These are phyloP conservation scores for Sclerotinia subarctica DNA, from an alignment of 2,329 filamentous ascomycete species.

Conservation along the genomic window DNA sequence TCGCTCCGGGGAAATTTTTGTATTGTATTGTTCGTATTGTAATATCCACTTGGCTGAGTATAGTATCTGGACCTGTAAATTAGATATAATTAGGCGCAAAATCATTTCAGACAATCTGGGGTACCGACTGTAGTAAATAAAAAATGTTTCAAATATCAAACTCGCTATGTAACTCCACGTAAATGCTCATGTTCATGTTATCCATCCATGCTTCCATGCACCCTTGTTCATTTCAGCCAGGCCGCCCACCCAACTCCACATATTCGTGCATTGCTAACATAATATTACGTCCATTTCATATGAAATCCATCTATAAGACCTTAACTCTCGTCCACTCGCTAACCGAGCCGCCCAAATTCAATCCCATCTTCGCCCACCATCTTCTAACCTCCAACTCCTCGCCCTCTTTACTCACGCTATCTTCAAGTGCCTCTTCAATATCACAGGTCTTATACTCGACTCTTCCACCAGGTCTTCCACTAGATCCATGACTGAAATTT, in stretches of 20 bases:
- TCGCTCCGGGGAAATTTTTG: background rate
- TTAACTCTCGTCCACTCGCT: slow-evolving; percentile 73
- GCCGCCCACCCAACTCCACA: background rate
- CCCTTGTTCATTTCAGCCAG: background rate
- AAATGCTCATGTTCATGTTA: background rate
- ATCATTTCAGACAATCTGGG: background rate
- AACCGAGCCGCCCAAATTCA: slow-evolving; percentile 66
- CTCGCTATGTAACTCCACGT: background rate
- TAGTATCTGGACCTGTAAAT: background rate
- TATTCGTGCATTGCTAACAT: background rate
- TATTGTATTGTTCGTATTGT: background rate
- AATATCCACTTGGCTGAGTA: background rate
- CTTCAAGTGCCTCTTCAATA: slow-evolving; percentile 91
- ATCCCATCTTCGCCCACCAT: slow-evolving; percentile 81
- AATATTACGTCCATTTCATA: background rate
- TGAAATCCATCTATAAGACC: slow-evolving; percentile 30
- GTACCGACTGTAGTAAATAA: too few relatives aligned
- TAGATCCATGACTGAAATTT: slow-evolving; percentile 52
- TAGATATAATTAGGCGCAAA: background rate
- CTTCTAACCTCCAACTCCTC: slow-evolving; percentile 69
- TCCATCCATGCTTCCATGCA: background rate
- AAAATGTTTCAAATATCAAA: background rate
- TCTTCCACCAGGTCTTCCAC: slow-evolving; percentile 54
- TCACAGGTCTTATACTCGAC: slow-evolving; percentile 95
- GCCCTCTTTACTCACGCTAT: slow-evolving; percentile 60